These are phyloP conservation scores for Gleditsia sinensis DNA, from an alignment of 306 rosid genomes.

Conservation along the genomic window DNA sequence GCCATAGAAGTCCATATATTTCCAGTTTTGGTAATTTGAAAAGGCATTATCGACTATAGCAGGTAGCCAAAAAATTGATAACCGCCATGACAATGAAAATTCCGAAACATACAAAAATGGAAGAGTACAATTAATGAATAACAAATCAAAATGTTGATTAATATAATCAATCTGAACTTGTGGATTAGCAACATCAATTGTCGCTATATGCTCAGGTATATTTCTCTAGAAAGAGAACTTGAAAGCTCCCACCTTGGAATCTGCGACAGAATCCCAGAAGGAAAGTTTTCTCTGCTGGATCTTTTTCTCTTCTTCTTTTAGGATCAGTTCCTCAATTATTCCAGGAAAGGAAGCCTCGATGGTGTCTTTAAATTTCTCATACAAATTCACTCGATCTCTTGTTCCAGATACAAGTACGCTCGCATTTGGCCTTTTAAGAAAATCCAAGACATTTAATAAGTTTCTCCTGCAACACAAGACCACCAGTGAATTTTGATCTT, in stretches of 20 bases:
- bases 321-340: constrained; percentile 59
- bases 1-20: neutral
- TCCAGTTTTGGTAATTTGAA: neutral
- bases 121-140: constrained; percentile 17
- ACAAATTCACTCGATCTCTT: constrained; percentile 80
- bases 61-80: neutral
- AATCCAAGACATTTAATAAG: constrained; percentile 82
- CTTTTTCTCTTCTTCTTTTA: constrained; percentile 66
- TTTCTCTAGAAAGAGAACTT: constrained; percentile 73
- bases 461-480: constrained; percentile 70
- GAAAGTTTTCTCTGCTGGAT: constrained; percentile 54
- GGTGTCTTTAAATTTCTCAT: constrained; percentile 74
- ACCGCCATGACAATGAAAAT: neutral
- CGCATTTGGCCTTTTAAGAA: constrained; percentile 85
- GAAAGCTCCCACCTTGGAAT: constrained; percentile 78
- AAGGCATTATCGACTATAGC: neutral
- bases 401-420: constrained; percentile 85
- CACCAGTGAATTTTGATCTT: neutral
- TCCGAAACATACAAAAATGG: neutral
- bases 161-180: constrained; percentile 1
- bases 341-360: constrained; percentile 78
- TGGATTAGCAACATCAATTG: constrained; percentile 16
- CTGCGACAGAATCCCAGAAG: constrained; percentile 82
- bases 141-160: constrained; percentile 27
- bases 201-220: neutral